Conservation (phyloP, 352 stramenopile genomes). For the Globisporangium solare region DNA sequence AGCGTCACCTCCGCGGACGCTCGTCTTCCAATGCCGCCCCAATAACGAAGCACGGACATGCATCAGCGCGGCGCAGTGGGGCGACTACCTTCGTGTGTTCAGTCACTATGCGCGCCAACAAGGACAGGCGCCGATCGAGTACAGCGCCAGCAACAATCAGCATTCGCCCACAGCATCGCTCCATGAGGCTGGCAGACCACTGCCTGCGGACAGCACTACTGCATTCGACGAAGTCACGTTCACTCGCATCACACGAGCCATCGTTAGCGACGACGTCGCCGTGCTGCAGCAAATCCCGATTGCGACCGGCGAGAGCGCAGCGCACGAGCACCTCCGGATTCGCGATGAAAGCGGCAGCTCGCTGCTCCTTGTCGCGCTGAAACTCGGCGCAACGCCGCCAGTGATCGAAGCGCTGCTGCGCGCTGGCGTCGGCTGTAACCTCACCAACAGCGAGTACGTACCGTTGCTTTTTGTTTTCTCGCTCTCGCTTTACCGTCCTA, state of each 20-base stretch:
- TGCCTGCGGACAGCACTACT: no score
- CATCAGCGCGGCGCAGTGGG: conserved; percentile 36
- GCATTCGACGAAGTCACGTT: conserved; percentile 11
- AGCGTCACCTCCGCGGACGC: conserved; percentile 13
- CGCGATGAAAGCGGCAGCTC: conserved; percentile 46
- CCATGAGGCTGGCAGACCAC: background rate
- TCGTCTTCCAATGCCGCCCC: conserved; percentile 48
- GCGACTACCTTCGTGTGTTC: conserved; percentile 44
- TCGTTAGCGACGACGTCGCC: conserved; percentile 16
- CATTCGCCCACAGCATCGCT: conserved; percentile 3
- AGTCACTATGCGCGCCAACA: conserved; percentile 32
- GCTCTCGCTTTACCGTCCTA: background rate
- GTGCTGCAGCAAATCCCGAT: conserved; percentile 18
- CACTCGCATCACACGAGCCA: conserved; percentile 21
- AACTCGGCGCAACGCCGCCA: conserved; percentile 21
- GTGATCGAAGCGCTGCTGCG: conserved; percentile 27
- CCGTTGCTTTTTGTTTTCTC: no score
- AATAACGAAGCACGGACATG: background rate
- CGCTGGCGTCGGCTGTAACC: conserved; percentile 39
- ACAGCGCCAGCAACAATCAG: conserved; percentile 11
- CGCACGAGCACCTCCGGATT: background rate
- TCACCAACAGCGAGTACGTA: conserved; percentile 50
- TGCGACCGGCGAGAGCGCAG: conserved; percentile 1
- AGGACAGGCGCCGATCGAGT: background rate
- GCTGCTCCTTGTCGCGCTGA: conserved; percentile 42